Base-by-base conservation (phyloP, 306 rosid species). In the Argentina anserina region DNA sequence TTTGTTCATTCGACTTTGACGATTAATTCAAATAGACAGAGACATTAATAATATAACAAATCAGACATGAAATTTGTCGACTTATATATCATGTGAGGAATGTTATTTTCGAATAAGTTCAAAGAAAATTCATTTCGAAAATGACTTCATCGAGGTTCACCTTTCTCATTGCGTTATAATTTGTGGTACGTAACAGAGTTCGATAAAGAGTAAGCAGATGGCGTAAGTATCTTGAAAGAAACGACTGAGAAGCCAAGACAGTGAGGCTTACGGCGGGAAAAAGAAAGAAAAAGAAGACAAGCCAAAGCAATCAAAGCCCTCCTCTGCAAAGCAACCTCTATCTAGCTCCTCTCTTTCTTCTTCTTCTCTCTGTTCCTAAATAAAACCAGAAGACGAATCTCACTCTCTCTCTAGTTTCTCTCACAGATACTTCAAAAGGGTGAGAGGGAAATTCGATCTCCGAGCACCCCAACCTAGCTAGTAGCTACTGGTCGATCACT, bases 231-330 rank as follows among this genome's bases (percentile, higher is more conserved):
- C 71, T 67, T 76, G 71, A 65, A 70, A 67, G 79, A 69, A n/a
- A 79, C 77, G 67, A 65, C 14, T 1, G 58, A 36, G 46, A 41
- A 73, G 61, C 70, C 36, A 37, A 75, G 49, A 75, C 65, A 34
- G 70, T 12, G 74, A 34, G 42, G 49, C 78, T 76, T 73, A 76
- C 84, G 84, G 87, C 84, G 87, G 84, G 84, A 80, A 83, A 79
- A 81, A 83, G 78, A 62, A 73, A 61, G 70, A 55, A 71, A 41
- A 72, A 73, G 77, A 43, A 42, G 15, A 60, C 21, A 23, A 60
- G 58, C 70, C 65, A 79, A 79, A 72, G 81, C 72, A 75, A 55
- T 25, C 18, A 78, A 66, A 75, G n/a, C 58, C 81, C 67, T 75
- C 81, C 61, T 71, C 72, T n/a, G 18, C 67, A 53, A 56, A 56